phyloP scores from a whole-genome alignment of 345 rosid genomes.

The Erodium maritimum region DNA sequence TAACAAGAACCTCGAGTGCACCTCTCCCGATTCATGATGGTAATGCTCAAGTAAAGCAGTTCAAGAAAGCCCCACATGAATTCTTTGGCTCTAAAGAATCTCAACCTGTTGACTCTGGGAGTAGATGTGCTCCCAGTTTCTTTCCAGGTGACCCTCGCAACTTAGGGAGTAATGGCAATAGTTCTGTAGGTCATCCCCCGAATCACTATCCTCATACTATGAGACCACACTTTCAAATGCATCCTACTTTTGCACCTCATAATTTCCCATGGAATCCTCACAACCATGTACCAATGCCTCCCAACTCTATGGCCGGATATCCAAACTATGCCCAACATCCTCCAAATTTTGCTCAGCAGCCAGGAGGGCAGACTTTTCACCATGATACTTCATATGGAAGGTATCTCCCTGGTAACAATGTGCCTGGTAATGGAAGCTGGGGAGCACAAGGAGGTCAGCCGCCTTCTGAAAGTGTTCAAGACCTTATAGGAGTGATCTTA shows the following conservation, averaged over 20 bases:
- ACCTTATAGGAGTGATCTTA: constrained; percentile 30
- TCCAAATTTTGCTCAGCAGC: constrained; percentile 28
- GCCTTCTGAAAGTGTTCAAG: constrained; percentile 29
- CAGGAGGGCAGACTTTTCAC: constrained; percentile 20
- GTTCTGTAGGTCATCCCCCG: constrained; percentile 20
- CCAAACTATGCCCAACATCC: constrained; percentile 21
- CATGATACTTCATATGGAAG: constrained; percentile 12
- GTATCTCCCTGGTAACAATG: constrained; percentile 8
- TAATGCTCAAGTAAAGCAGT: constrained; percentile 30
- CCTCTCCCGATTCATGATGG: constrained; percentile 31
- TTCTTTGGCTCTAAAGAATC: constrained; percentile 32
- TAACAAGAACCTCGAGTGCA: constrained; percentile 27
- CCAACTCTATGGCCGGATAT: constrained; percentile 21
- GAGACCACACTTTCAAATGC: constrained; percentile 29
- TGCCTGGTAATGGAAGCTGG: constrained; percentile 17
- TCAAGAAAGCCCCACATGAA: constrained; percentile 84
- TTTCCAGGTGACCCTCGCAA: constrained; percentile 26
- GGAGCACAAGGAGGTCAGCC: constrained; percentile 25
- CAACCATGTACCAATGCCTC: constrained; percentile 12
- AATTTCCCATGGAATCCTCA: constrained; percentile 19
- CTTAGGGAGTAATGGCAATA: constrained; percentile 18
- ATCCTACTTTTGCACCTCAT: constrained; percentile 27
- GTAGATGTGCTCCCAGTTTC: constrained; percentile 23
- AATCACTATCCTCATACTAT: constrained; percentile 22
- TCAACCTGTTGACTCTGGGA: constrained; percentile 22